Evolutionary conservation across 2,329 filamentous ascomycete species (phyloP).

Genomic region (Colletotrichum sidae): DNA sequence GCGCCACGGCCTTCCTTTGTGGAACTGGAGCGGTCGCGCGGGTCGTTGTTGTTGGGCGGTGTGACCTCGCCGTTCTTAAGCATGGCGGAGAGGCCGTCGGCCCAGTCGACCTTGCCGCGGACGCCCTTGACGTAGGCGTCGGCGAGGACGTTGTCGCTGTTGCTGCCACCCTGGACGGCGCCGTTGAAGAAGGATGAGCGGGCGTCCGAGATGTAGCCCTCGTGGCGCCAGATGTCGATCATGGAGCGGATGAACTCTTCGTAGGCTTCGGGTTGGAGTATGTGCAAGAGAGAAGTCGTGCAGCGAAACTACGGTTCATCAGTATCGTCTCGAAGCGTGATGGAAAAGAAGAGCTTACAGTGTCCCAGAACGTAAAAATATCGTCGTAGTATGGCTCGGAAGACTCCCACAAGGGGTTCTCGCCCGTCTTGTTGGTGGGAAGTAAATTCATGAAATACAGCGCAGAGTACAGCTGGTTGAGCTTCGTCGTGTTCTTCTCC

Average conservation of each 20-base stretch:
- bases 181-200: constrained; percentile 78
- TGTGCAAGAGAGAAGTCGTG: constrained; percentile 72
- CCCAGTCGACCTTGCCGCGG: constrained; percentile 72
- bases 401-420: constrained; percentile 75
- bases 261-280: constrained; percentile 72
- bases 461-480: constrained; percentile 73
- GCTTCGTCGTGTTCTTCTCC: constrained; percentile 63
- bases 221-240: constrained; percentile 75
- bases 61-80: constrained; percentile 73
- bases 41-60: constrained; percentile 69
- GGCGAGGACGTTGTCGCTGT: constrained; percentile 78
- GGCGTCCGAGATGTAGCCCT: constrained; percentile 73
- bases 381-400: constrained; percentile 78
- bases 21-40: constrained; percentile 67
- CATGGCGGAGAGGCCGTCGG: constrained; percentile 72
- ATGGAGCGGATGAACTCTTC: constrained; percentile 75
- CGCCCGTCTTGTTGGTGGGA: constrained; percentile 77
- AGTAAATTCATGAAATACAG: constrained; percentile 78
- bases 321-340: neutral
- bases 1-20: constrained; percentile 77
- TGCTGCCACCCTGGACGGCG: constrained; percentile 75
- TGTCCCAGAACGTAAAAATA: constrained; percentile 77
- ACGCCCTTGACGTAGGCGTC: constrained; percentile 79
- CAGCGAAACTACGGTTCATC: constrained; percentile 64
- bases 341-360: constrained; percentile 35